A percentile compares a stretch with the other conserved stretches of the same genome.
Conservation (phyloP, 345 rosid species). For the Cardamine occulta region DNA sequence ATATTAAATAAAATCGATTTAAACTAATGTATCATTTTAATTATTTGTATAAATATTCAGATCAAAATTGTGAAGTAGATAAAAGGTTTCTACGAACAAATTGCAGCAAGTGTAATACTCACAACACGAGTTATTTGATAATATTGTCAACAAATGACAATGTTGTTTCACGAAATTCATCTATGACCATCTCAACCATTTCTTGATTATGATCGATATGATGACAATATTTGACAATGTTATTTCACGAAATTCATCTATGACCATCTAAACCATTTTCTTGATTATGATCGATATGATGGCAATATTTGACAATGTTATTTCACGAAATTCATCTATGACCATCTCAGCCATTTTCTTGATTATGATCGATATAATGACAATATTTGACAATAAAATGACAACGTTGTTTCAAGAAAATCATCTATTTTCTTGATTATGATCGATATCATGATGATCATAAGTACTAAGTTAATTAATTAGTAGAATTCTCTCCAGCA, state of each 20-base stretch:
- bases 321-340: not conserved
- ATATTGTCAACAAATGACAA: not conserved
- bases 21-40: not conserved
- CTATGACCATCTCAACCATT: not conserved
- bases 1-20: not conserved
- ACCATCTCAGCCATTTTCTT: not conserved
- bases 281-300: not conserved
- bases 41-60: not conserved
- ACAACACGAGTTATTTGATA: not conserved
- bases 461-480: too few relatives aligned
- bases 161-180: not conserved
- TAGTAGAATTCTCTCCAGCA: not conserved
- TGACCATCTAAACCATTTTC: not conserved
- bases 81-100: not conserved
- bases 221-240: not conserved
- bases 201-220: not conserved
- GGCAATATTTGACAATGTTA: not conserved
- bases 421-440: too few relatives aligned
- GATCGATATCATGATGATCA: not conserved
- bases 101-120: not conserved
- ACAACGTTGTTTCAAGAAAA: not conserved
- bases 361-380: not conserved
- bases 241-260: not conserved
- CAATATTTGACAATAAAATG: not conserved
- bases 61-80: not conserved